A percentile compares a stretch with the other conserved stretches of the same genome.
Evolutionary conservation across 1,139 yeast genomes (phyloP).

Genomic region (Magnusiomyces suaveolens): DNA sequence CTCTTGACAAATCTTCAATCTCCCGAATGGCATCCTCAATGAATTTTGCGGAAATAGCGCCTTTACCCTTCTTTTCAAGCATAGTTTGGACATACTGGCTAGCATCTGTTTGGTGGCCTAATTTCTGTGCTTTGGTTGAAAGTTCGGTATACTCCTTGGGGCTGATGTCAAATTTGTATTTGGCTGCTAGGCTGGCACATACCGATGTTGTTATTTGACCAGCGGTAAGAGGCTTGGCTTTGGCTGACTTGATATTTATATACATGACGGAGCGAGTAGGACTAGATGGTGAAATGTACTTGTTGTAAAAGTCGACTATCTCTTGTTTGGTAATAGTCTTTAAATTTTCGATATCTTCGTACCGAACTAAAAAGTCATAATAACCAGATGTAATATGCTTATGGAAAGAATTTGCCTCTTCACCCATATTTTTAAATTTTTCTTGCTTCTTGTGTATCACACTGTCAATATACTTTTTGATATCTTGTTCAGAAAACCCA

Average conservation of each 20-base stretch:
- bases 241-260: slow-evolving; percentile 60
- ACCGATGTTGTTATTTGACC: slow-evolving; percentile 19
- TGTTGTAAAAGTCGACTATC: slow-evolving; percentile 45
- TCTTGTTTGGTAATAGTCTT: slow-evolving; percentile 47
- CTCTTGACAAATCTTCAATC: slow-evolving; percentile 9
- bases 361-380: slow-evolving; percentile 56
- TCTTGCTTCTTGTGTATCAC: slow-evolving; percentile 56
- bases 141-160: slow-evolving; percentile 21
- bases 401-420: slow-evolving; percentile 64
- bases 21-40: slow-evolving; percentile 15
- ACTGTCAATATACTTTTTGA: slow-evolving; percentile 58
- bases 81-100: slow-evolving; percentile 7
- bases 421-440: slow-evolving; percentile 65
- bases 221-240: slow-evolving; percentile 22
- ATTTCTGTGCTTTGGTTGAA: slow-evolving; percentile 16
- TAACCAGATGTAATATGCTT: slow-evolving; percentile 61
- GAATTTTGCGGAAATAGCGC: slow-evolving; percentile 15
- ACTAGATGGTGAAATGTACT: slow-evolving; percentile 38
- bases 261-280: slow-evolving; percentile 40
- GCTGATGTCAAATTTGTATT: slow-evolving; percentile 45
- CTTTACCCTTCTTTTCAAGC: slow-evolving; percentile 15
- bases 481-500: slow-evolving; percentile 50
- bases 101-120: slow-evolving; percentile 8
- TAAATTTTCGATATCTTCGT: slow-evolving; percentile 49
- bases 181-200: slow-evolving; percentile 53